These are phyloP conservation scores for Tolypocladium ovalisporum DNA, from an alignment of 2,329 filamentous ascomycete genomes.

Conservation along the genomic window DNA sequence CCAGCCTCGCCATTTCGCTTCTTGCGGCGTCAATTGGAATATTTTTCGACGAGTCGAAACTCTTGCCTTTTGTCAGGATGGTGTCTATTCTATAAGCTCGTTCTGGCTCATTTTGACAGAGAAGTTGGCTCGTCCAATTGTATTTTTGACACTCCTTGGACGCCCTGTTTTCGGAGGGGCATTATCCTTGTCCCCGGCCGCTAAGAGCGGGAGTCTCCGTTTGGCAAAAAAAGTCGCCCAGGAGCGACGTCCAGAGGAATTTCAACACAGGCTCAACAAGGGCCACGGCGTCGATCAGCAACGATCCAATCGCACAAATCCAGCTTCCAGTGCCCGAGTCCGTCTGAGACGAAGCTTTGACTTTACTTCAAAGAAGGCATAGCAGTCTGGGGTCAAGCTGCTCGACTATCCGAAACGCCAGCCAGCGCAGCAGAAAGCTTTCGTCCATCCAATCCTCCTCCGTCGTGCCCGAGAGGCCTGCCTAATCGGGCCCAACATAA, in stretches of 20 bases:
- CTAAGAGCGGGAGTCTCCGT: not conserved
- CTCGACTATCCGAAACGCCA: not conserved
- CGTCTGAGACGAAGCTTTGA: not conserved
- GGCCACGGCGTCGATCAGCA: not conserved
- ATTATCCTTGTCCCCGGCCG: not conserved
- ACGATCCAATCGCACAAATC: not conserved
- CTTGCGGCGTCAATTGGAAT: not conserved
- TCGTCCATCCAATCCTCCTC: not conserved
- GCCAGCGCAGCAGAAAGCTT: not conserved
- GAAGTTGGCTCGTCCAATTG: not conserved
- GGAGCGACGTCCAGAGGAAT: not conserved
- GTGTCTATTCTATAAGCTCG: not conserved
- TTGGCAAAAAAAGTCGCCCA: not conserved
- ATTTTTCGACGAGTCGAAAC: not conserved
- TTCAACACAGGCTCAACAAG: not conserved
- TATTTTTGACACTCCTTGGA: not conserved
- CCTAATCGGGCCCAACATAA: constrained; percentile 23
- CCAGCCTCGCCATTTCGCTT: not conserved
- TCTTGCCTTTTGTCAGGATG: not conserved
- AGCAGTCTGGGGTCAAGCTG: not conserved
- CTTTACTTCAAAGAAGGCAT: not conserved
- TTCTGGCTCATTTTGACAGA: not conserved
- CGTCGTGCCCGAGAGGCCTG: constrained; percentile 3
- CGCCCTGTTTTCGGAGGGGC: not conserved
- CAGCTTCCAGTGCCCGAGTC: not conserved